Conservation (phyloP, 345 rosid genomes). For the Salix exigua region DNA sequence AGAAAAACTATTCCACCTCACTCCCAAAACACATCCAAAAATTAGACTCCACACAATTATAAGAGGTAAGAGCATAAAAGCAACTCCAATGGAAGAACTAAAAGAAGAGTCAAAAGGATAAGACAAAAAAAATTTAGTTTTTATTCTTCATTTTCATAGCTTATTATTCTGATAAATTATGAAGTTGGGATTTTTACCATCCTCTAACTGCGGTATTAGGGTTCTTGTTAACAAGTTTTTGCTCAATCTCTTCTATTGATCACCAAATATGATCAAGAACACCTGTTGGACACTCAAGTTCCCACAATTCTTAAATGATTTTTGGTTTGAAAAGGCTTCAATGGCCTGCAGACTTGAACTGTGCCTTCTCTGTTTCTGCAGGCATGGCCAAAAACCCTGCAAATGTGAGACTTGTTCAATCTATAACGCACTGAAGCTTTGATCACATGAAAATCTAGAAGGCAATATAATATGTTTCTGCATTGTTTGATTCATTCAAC, state of each 20-base stretch:
- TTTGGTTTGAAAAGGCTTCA: not conserved
- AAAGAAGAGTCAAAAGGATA: too few species aligned
- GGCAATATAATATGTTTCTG: not conserved
- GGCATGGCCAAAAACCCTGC: not conserved
- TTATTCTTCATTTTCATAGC: too few species aligned
- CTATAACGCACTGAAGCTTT: not conserved
- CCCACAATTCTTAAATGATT: not conserved
- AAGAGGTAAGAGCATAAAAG: not conserved
- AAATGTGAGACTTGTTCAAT: conserved; percentile 1
- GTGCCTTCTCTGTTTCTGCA: not conserved
- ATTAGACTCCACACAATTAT: not conserved
- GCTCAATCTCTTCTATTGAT: not conserved
- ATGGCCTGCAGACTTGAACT: not conserved
- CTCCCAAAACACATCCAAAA: too few species aligned
- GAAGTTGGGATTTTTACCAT: not conserved
- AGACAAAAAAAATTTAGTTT: too few species aligned
- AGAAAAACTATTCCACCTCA: too few species aligned
- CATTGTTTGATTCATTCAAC: not conserved
- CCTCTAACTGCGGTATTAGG: not conserved
- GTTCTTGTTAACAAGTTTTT: not conserved
- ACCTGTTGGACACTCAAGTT: not conserved
- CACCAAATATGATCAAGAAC: not conserved
- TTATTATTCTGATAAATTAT: not conserved
- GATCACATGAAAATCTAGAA: not conserved
- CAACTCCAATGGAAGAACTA: too few species aligned